Evolutionary conservation across 1,139 yeast genomes (phyloP), one percentile per base, ranked within the genome.

Genomic region (Kodamaea ohmeri): DNA sequence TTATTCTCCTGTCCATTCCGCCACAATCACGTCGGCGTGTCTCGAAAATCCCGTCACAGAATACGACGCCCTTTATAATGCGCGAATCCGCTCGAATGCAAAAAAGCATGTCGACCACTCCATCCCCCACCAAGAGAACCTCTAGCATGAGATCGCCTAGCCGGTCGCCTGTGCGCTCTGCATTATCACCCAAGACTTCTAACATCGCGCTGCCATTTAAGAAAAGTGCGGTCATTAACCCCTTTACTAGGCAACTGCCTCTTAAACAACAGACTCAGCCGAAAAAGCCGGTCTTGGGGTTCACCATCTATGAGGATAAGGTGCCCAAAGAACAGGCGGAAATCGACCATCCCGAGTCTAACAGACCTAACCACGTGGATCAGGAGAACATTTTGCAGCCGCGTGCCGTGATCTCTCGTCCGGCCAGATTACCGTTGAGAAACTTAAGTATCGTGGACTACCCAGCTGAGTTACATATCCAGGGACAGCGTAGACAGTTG

Each of bases 361-460:
- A 61, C 43, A 57, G 52, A 41, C 50, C 45, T 24, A 56, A 56
- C 41, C 63, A 61, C 43, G 56, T 56, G 41, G 73, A 71, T 50
- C 74, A 71, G 51, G 76, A 71, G 47, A 71, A 71, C 45, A 63
- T 69, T 34, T 58, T 71, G 45, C 75, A 67, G 52, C 75, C 75
- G 15, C 62, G 60, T 16, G 32, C 39, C 2, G 45, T 50, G 51
- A 29, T 46, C 51, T 37, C 46, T 37, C 20, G 45, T 52, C 22
- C 41, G 3, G 38, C 37, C 13, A 58, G 74, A 46, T 41, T 32
- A 12, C 73, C 74, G 1, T 62, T 71, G 47, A 47, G 51, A 15
- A 55, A 58, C 36, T 60, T 71, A 45, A 55, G 55, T 45, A 60
- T 64, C 14, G 47, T 51, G 27, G 64, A 65, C 27, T 69, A 45